These are phyloP conservation scores for Botrytis elliptica DNA, from an alignment of 2,329 filamentous ascomycete species.

Conservation along the genomic window DNA sequence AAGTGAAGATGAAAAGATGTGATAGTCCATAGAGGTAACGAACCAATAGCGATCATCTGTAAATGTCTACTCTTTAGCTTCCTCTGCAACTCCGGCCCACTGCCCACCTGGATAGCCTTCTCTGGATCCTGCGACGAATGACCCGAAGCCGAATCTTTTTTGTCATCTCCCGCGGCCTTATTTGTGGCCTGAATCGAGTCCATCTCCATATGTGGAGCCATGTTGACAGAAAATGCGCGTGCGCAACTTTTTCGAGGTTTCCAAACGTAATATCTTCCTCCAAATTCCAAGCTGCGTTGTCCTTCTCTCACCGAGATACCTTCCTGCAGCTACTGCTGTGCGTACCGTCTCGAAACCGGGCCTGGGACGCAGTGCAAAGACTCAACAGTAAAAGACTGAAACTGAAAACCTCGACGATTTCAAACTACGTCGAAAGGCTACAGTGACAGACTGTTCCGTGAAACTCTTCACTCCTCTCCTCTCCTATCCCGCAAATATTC, in stretches of 20 bases:
- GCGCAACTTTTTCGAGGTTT: not conserved
- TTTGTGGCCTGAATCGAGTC: slow-evolving; percentile 3
- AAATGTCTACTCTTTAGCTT: slow-evolving; percentile 58
- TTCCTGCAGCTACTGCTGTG: not conserved
- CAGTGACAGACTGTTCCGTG: slow-evolving; percentile 1
- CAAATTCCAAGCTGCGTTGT: slow-evolving; percentile 8
- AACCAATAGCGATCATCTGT: slow-evolving; percentile 64
- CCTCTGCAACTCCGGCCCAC: slow-evolving; percentile 25
- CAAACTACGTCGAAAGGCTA: slow-evolving; percentile 18
- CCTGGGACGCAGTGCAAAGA: not conserved
- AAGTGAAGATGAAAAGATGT: not conserved
- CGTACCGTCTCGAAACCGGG: not conserved
- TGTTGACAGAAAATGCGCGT: slow-evolving; percentile 8
- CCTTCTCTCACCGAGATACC: not conserved
- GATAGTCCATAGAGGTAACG: slow-evolving; percentile 24
- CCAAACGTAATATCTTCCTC: slow-evolving; percentile 13
- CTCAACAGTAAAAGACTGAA: not conserved
- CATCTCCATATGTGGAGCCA: slow-evolving; percentile 14
- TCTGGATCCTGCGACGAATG: slow-evolving; percentile 18
- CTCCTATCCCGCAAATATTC: not conserved
- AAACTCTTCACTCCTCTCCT: slow-evolving; percentile 6
- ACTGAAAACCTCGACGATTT: slow-evolving; percentile 18
- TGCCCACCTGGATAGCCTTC: slow-evolving; percentile 16
- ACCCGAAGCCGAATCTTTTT: slow-evolving; percentile 13
- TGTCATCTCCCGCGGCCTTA: slow-evolving; percentile 1